phyloP scores from a whole-genome alignment of 2,329 filamentous ascomycete species.

The Stemphylium vesicarium region DNA sequence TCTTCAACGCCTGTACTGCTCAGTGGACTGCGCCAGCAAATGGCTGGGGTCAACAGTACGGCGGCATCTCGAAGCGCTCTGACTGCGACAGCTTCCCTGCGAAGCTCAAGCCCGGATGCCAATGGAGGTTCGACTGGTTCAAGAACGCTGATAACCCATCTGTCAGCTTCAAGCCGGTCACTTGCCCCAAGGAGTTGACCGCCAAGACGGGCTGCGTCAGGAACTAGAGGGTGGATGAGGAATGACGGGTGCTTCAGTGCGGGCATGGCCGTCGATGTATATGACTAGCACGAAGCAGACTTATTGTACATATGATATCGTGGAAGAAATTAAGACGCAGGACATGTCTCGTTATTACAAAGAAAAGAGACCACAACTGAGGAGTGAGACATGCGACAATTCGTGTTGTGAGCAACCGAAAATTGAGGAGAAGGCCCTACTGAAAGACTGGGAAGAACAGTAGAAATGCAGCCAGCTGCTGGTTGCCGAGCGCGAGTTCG shows the following conservation, averaged over 20 bases:
- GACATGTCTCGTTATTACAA: background rate
- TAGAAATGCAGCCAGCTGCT: too few relatives aligned
- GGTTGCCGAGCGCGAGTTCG: too few relatives aligned
- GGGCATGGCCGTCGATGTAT: background rate
- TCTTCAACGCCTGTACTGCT: slow-evolving; percentile 44
- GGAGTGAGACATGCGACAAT: too few relatives aligned
- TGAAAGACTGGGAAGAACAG: too few relatives aligned
- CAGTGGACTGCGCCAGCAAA: slow-evolving; percentile 42
- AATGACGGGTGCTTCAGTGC: background rate
- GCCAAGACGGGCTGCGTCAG: slow-evolving; percentile 39
- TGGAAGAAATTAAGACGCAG: background rate
- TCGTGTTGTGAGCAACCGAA: too few relatives aligned
- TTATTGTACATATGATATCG: slow-evolving; percentile 9
- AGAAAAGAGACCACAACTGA: background rate
- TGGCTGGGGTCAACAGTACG: slow-evolving; percentile 46
- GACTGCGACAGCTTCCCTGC: slow-evolving; percentile 44
- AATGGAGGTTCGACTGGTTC: slow-evolving; percentile 50
- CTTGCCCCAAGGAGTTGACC: slow-evolving; percentile 43
- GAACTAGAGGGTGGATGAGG: slow-evolving; percentile 2
- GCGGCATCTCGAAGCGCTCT: slow-evolving; percentile 40
- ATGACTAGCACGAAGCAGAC: background rate
- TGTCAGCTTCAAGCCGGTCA: slow-evolving; percentile 43
- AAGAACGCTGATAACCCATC: slow-evolving; percentile 42
- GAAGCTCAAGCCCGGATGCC: slow-evolving; percentile 46
- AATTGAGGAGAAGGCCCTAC: too few relatives aligned